phyloP scores from a whole-genome alignment of 1,284 basidiomycete species.

The Ustilago hordei region DNA sequence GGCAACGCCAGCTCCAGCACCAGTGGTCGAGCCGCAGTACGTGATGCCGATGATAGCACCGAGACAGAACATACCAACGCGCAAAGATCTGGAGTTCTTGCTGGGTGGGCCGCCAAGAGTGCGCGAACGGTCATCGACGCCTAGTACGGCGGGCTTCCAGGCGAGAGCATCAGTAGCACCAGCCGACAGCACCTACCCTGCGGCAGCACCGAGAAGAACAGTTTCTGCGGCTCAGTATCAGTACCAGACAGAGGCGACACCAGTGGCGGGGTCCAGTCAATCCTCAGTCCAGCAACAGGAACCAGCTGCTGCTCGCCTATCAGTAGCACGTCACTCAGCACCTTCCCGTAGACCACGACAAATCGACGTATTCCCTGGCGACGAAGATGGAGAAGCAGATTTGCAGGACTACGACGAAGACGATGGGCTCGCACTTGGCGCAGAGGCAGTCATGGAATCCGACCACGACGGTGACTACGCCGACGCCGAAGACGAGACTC shows the following conservation, averaged over 20 bases:
- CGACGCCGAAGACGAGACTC: constrained; percentile 19
- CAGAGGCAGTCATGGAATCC: constrained; percentile 33
- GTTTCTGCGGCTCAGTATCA: background rate
- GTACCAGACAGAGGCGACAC: background rate
- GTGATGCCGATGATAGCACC: background rate
- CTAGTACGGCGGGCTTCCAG: background rate
- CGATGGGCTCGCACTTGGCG: constrained; percentile 28
- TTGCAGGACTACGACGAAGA: constrained; percentile 9
- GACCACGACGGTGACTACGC: constrained; percentile 26
- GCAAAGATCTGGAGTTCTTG: constrained; percentile 33
- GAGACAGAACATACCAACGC: constrained; percentile 20
- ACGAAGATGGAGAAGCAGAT: constrained; percentile 2
- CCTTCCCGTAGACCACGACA: background rate
- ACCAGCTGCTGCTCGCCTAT: background rate
- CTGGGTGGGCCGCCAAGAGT: constrained; percentile 24
- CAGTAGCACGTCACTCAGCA: background rate
- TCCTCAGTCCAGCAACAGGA: background rate
- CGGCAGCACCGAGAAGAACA: background rate
- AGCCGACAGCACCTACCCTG: background rate
- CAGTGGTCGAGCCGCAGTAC: background rate
- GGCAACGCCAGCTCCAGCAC: constrained; percentile 2
- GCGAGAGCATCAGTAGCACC: background rate
- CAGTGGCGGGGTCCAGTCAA: constrained; percentile 16
- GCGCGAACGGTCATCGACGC: constrained; percentile 12
- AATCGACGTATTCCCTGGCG: background rate